Conservation (phyloP, 2,329 filamentous ascomycete species). For the Aspergillus luchuensis region DNA sequence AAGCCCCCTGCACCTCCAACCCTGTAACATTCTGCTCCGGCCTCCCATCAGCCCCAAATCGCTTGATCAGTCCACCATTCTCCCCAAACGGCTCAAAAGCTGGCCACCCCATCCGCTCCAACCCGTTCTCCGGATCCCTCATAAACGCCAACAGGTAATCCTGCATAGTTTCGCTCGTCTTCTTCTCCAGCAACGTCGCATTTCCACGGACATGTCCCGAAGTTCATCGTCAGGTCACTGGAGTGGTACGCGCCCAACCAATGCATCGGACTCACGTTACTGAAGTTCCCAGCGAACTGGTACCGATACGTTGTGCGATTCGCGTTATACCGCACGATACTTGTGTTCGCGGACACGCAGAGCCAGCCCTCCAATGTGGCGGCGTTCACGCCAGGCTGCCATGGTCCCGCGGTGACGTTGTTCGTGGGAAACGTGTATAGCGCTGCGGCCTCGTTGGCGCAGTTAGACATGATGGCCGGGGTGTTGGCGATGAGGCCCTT, state of each 20-base stretch:
- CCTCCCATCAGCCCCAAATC: not conserved
- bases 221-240: not conserved
- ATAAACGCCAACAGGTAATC: slow-evolving; percentile 1
- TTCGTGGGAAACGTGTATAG: not conserved
- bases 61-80: not conserved
- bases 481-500: not conserved
- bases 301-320: not conserved
- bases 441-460: not conserved
- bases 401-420: not conserved
- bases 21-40: not conserved
- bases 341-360: not conserved
- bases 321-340: not conserved
- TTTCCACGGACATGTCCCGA: not conserved
- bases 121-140: not conserved
- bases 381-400: not conserved
- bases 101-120: not conserved
- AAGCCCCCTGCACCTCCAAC: not conserved
- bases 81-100: not conserved
- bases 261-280: not conserved
- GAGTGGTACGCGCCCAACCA: slow-evolving; percentile 5
- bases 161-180: not conserved
- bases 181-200: not conserved
- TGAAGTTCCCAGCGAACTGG: not conserved
- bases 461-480: slow-evolving; percentile 1
- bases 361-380: not conserved